Base-by-base conservation (phyloP, 2,329 filamentous ascomycete species). In the Botrytis elliptica region DNA sequence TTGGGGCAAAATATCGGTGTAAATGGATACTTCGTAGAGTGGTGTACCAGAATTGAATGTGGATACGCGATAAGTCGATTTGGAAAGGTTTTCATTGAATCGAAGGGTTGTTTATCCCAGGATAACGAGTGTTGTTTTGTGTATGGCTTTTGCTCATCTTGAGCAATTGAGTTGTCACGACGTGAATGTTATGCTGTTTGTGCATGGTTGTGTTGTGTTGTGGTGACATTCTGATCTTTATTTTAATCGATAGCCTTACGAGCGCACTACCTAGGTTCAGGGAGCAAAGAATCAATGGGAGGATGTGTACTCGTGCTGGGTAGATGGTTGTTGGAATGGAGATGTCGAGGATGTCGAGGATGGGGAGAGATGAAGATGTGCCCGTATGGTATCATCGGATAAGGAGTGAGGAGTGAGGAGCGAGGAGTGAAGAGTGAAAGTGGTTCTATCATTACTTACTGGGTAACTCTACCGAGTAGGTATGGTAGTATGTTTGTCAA, bases 1-100 rank as follows among this genome's bases (percentile, higher is more conserved):
- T 72, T 29, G 71, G 71, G 71, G 71, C 71, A 59, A 72, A 72
- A 69, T 72, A 72, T 72, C 71, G 71, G 71, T 72, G 71, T 72
- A 72, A 72, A 71, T 68, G 38, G 38, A 57, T 57, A 57, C 52
- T 57, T 57, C 14, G 63, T 68, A 60, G 49, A 49, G 52, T 69
- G 40, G 60, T 63, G 66, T 71, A 55, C 33, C 38, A 40, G 38
- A 62, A 57, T 66, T 66, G 62, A 40, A 8, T 49, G 71, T 72
- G 71, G 71, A 72, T 67, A 52, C 70, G 18, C n/a, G 70, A 72
- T 59, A 38, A 66, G 66, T 59, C 46, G n/a, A 29, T 60, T 36
- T 60, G 33, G 38, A 59, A 52, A 25, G 46, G 18, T 55, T 71
- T 64, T 52, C 36, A 57, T 52, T 44, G 38, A 36, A 36, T 22